Base-by-base conservation (phyloP, 441 rosid genomes). In the Populus tomentosa region DNA sequence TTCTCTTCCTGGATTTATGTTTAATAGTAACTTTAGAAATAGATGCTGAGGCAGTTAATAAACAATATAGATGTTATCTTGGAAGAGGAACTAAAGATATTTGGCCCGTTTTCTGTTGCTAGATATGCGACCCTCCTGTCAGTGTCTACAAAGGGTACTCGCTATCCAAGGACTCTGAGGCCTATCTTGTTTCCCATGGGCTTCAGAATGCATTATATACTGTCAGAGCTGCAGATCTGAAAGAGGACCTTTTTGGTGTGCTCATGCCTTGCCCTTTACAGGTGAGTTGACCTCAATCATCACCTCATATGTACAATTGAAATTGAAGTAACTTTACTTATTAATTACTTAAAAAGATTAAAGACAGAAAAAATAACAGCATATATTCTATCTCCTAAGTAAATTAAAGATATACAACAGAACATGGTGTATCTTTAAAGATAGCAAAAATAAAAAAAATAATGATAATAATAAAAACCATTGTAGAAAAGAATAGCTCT, bases 101-200 rank as follows among this genome's bases (percentile, higher is more conserved):
- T 80, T 78, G 8, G 20, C 20, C 23, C 65, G 69, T 35, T 61
- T 81, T 62, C 36, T 68, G 28, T 56, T 69, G 40, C 10, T 76
- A 93, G 98, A 80, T 95, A 69, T 85, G 88, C 73, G 93, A 95
- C 78, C 95, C 94, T 80, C 97, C 98, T 38, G 92, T 88, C 66
- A 94, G 97, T 84, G 85, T 95, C 30, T 92, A 84, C 75, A 94
- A 94, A 75, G 98, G 98, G 77, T 74, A 88, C 82, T 79, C 86
- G 24, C 75, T 94, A 77, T 74, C 91, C 7, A 86, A 86, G 84
- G 91, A 88, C 30, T 69, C 91, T 0, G 87, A 89, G 88, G 90
- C 83, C 35, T 86, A 87, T 83, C 97, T 95, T 33, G 75, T 73
- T 16, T 89, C 95, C 46, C 83, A 75, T 69, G 99, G 98, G 71